These are phyloP conservation scores for Pichia norvegensis DNA, from an alignment of 1,139 yeast genomes.

Conservation along the genomic window DNA sequence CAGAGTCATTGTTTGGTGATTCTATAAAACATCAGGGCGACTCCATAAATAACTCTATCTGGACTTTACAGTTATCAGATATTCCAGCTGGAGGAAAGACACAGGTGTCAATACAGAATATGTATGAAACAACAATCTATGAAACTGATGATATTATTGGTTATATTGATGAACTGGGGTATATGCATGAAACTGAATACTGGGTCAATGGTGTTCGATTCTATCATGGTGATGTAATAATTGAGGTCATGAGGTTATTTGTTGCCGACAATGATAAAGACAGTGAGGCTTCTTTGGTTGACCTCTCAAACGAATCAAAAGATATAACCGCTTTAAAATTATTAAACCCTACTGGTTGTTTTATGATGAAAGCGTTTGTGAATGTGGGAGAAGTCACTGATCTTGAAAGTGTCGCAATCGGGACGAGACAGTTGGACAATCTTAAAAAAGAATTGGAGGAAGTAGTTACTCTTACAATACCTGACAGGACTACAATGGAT, in stretches of 20 bases:
- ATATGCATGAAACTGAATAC: slow-evolving; percentile 55
- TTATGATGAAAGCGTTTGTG: slow-evolving; percentile 59
- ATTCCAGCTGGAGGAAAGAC: slow-evolving; percentile 83
- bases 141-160: slow-evolving; percentile 29
- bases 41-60: slow-evolving; percentile 28
- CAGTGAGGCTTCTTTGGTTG: slow-evolving; percentile 4
- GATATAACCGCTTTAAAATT: slow-evolving; percentile 29
- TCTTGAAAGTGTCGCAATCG: slow-evolving; percentile 60
- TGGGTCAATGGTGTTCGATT: slow-evolving; percentile 61
- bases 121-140: slow-evolving; percentile 55
- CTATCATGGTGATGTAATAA: slow-evolving; percentile 55
- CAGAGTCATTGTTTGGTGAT: slow-evolving; percentile 10
- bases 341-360: slow-evolving; percentile 48
- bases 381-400: slow-evolving; percentile 70
- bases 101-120: slow-evolving; percentile 58
- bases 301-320: slow-evolving; percentile 26
- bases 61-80: slow-evolving; percentile 70
- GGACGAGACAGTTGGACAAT: slow-evolving; percentile 52
- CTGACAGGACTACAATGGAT: slow-evolving; percentile 78
- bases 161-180: slow-evolving; percentile 59
- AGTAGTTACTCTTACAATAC: slow-evolving; percentile 58
- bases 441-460: slow-evolving; percentile 62
- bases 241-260: slow-evolving; percentile 50
- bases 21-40: slow-evolving; percentile 13
- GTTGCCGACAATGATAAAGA: slow-evolving; percentile 16